Base-by-base conservation (phyloP, 2,329 filamentous ascomycete genomes). In the Coniochaeta ligniaria region DNA sequence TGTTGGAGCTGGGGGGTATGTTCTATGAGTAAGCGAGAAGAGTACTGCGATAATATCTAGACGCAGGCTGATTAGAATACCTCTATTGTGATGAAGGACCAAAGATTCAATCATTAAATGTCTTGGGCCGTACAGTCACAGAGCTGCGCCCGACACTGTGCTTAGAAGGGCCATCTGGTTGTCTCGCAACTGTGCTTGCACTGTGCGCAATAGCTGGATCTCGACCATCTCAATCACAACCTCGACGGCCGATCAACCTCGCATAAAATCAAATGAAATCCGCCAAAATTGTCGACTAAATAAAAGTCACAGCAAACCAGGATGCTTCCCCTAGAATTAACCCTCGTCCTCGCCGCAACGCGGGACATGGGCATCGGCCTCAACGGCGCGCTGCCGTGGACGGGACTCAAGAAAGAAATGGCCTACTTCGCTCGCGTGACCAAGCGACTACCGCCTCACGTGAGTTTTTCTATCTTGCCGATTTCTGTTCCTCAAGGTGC, bases 271-370 rank as follows among this genome's bases (percentile, higher is more conserved):
- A 36, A 36, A 47, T 43, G 20, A 24, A 24, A 47, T 43, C n/a
- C 12, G 24, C 43, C 47, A 52, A 52, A 16, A 17, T 12, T 28
- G 3, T 17, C 14, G 26, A 17, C 8, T 4, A 52, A 7, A 4
- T 24, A 47, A 12, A 47, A 11, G 3, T 14, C 20, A 9, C 8
- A 22, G n/a, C 20, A 47, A 12, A 17, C 11, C 24, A 43, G 24
- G 6, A 47, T 47, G 43, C 41, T 60, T 8, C 56, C 59, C 28
- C 68, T 78, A 59, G 87, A 91, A 66, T 79, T 97, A 59, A 97
- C 92, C n/a, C 84, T 97, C 68, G 89, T 98, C 73, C 92, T 97
- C 68, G 94, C 91, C n/a, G 89, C 93, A 20, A 96, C 93, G n/a
- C 87, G 88, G 59, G 85, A 80, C 68, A 91, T 97, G 80, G 95